Evolutionary conservation across 345 rosid genomes (phyloP).

Genomic region (Citrus glauca): DNA sequence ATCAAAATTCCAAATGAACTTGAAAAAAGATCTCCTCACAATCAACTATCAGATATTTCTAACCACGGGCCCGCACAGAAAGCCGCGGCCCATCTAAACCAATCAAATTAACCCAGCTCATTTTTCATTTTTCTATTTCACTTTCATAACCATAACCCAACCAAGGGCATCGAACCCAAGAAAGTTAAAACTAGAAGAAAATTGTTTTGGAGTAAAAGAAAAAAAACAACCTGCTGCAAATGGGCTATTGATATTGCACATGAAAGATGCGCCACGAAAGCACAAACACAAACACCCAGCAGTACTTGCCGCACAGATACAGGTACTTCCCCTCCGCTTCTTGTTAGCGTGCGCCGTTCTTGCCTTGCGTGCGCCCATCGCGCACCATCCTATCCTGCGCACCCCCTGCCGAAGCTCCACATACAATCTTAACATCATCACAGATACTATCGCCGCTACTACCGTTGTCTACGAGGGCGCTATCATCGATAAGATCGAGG

Average conservation of each 20-base stretch:
- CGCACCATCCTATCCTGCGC: constrained; percentile 44
- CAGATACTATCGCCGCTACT: background rate
- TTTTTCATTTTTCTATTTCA: background rate
- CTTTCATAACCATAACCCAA: background rate
- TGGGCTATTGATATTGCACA: background rate
- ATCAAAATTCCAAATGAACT: no score
- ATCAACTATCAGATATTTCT: background rate
- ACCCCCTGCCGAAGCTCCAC: constrained; percentile 3
- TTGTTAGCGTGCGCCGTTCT: constrained; percentile 47
- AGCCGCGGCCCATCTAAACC: background rate
- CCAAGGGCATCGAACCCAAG: background rate
- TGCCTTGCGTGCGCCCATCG: constrained; percentile 45
- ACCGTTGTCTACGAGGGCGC: constrained; percentile 3
- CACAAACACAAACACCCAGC: background rate
- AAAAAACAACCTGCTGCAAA: background rate
- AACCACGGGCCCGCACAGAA: background rate
- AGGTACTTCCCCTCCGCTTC: constrained; percentile 27
- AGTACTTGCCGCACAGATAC: background rate
- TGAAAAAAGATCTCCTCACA: no score
- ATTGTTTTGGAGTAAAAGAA: fast-evolving
- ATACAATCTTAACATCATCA: background rate
- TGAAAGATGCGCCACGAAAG: constrained; percentile 18
- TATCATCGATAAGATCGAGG: constrained; percentile 17
- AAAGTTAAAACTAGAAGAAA: background rate
- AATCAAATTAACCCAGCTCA: background rate